phyloP scores from a whole-genome alignment of 352 stramenopile species.

The Pythium utonaiense region DNA sequence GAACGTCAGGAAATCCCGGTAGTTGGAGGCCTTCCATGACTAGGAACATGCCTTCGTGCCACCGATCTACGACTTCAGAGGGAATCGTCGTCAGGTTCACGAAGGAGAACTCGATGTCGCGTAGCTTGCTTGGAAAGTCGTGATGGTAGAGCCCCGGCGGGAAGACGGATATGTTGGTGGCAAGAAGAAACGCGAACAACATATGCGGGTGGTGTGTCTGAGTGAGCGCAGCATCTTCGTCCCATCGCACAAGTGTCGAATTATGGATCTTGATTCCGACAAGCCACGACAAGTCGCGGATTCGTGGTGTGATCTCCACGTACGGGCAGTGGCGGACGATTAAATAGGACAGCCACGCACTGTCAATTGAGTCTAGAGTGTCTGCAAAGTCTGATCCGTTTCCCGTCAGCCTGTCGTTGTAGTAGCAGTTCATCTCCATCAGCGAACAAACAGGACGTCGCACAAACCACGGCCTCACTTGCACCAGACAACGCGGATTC shows the following conservation, averaged over 20 bases:
- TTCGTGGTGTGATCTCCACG: constrained; percentile 17
- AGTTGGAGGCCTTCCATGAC: constrained; percentile 17
- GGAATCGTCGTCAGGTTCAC: constrained; percentile 19
- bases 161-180: constrained; percentile 7
- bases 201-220: constrained; percentile 12
- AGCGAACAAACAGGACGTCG: constrained; percentile 21
- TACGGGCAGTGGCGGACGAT: constrained; percentile 19
- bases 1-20: background rate
- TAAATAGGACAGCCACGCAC: constrained; percentile 17
- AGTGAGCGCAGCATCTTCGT: constrained; percentile 15
- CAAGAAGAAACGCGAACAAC: constrained; percentile 13
- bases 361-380: constrained; percentile 14
- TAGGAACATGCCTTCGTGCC: constrained; percentile 13
- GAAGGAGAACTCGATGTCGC: constrained; percentile 11
- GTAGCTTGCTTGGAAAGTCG: constrained; percentile 9
- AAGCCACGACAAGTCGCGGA: constrained; percentile 14
- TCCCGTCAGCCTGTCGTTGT: constrained; percentile 3
- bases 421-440: constrained; percentile 27
- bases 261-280: constrained; percentile 25
- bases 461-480: constrained; percentile 27
- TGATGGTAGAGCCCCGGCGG: constrained; percentile 8
- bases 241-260: constrained; percentile 21
- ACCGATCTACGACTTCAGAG: constrained; percentile 5
- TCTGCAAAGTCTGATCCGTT: constrained; percentile 15
- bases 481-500: constrained; percentile 18